Base-by-base conservation (phyloP, 495 filamentous ascomycete species). In the Delitschia confertaspora region DNA sequence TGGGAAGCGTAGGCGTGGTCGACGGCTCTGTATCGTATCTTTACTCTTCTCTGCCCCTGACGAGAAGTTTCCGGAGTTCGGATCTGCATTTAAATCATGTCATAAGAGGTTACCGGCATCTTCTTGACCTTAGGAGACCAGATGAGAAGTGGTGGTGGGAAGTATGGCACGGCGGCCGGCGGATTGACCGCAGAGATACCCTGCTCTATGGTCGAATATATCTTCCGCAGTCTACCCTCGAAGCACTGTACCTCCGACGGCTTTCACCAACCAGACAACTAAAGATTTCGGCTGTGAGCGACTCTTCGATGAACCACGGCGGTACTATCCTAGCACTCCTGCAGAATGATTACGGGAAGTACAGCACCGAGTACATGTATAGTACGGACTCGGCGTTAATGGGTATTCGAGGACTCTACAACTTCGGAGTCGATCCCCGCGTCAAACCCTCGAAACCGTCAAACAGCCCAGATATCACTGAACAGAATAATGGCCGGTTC, bases 11-110 rank as follows among this genome's bases (percentile, higher is more conserved):
- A 10, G 88, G 87, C 30, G 63, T 93, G 33, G 84, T 95, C 24
- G 85, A 94, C 64, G 88, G 88, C 58, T 91, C 86, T 6, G 71
- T 95, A 20, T 91, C 85, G 21, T 95, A 93, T 61, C 74, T 94
- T 16, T 91, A 91, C 68, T 85, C 83, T 43, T 87, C 85, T 0
- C 69, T 88, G 2, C 78, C 83, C 10, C 70, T 93, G 37, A 60
- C 68, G 6, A 59, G 55, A 30, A 65, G 66, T 16, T 75, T 70
- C 40, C 67, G 65, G 58, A 84, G 77, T 58, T 64, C 69, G 9
- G 53, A 73, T 27, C 70, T 85, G 6, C 73, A 78, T 13, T 68
- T 88, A 9, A 71, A 72, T 32, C 69, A 75, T 57, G 69, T 87
- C 23, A 73, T 83, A 23, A 72, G 66, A 11, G 82, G 83, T 0